Conservation (phyloP, 352 stramenopile genomes). For the Phytopythium sindhum region DNA sequence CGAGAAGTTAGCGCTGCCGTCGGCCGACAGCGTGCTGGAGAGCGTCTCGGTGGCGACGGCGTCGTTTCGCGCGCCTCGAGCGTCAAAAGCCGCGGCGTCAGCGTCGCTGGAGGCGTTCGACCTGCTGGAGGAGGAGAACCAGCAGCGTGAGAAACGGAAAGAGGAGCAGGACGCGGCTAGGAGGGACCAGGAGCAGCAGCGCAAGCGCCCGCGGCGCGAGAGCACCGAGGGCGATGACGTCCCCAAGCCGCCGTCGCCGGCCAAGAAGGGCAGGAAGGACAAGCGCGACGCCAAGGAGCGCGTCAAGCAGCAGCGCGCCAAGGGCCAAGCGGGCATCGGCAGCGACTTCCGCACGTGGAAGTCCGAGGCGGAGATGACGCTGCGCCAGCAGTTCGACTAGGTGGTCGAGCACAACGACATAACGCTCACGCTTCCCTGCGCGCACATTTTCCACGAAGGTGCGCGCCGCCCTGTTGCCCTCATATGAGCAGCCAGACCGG, state of each 20-base stretch:
- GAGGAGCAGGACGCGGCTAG: background rate
- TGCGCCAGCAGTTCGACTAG: slow-evolving; percentile 78
- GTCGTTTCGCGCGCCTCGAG: slow-evolving; percentile 38
- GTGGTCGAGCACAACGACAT: slow-evolving; percentile 21
- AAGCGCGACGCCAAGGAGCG: slow-evolving; percentile 62
- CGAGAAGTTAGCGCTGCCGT: slow-evolving; percentile 25
- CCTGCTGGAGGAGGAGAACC: slow-evolving; percentile 23
- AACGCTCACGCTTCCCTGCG: slow-evolving; percentile 65
- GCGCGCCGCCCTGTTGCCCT: background rate
- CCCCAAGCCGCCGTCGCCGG: no score
- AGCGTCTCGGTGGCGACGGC: slow-evolving; percentile 26
- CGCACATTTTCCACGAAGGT: slow-evolving; percentile 82
- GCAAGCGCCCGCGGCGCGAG: slow-evolving; percentile 15
- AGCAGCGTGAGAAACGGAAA: slow-evolving; percentile 10
- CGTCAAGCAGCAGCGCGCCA: slow-evolving; percentile 66
- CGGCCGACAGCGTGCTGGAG: slow-evolving; percentile 39
- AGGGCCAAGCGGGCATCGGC: slow-evolving; percentile 74
- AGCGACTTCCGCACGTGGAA: slow-evolving; percentile 76
- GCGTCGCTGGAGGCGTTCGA: slow-evolving; percentile 25
- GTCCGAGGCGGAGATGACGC: slow-evolving; percentile 73
- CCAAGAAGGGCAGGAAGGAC: slow-evolving; percentile 23
- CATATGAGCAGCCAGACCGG: slow-evolving; percentile 5
- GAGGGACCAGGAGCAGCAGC: slow-evolving; percentile 3
- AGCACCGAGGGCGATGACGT: background rate
- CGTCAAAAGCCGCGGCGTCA: slow-evolving; percentile 5